phyloP scores from a whole-genome alignment of 2,329 filamentous ascomycete species.

The Sporothrix pseudoabietina region DNA sequence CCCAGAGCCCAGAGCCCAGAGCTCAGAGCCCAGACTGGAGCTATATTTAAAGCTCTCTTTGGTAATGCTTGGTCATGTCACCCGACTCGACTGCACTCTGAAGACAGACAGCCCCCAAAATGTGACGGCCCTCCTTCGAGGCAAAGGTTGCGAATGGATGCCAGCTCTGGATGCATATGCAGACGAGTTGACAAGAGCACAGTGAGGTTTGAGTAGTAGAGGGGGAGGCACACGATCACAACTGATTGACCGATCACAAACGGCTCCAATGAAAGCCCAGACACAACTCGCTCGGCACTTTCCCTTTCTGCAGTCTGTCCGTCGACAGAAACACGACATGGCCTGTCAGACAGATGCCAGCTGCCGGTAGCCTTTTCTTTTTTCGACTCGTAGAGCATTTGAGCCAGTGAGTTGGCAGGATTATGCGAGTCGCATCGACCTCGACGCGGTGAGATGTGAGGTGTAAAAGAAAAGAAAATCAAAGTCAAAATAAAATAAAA shows the following conservation, averaged over 20 bases:
- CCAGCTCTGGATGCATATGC: neutral
- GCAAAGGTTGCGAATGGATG: neutral
- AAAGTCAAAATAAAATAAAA: neutral
- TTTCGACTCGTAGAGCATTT: neutral
- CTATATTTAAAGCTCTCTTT: conserved; percentile 12
- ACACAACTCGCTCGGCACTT: neutral
- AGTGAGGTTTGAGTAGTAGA: neutral
- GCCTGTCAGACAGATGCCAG: neutral
- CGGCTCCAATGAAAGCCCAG: neutral
- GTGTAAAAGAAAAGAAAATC: neutral
- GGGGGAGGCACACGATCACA: neutral
- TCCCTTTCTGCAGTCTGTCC: neutral
- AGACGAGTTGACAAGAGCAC: neutral
- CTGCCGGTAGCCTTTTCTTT: neutral
- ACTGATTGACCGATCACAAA: neutral
- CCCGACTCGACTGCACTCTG: neutral
- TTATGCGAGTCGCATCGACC: neutral
- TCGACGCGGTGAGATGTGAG: neutral
- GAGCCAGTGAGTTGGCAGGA: neutral
- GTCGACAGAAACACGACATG: neutral
- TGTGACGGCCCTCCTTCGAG: conserved; percentile 1
- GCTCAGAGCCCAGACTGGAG: neutral
- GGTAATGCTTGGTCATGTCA: neutral
- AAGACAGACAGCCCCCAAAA: neutral
- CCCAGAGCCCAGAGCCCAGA: neutral